Base-by-base conservation (phyloP, 805 yeast species). In the Komagataella kurtzmanii region DNA sequence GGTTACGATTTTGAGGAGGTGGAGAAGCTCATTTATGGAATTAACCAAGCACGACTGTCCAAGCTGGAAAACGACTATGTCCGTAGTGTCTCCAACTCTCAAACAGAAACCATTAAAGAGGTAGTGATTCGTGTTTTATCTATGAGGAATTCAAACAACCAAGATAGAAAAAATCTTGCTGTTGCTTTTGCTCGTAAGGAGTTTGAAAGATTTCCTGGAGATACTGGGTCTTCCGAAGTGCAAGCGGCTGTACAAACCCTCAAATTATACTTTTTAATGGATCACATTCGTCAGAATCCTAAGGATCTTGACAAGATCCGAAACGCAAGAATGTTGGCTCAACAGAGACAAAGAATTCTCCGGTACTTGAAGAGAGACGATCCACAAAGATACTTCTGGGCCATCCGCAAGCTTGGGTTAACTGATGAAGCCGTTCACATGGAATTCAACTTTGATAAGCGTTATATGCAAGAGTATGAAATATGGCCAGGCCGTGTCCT, bases 221-320 rank as follows among this genome's bases (percentile, higher is more conserved):
- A 93, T 65, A 87, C 97, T 1, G 97, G 96, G 2, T 87, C 96
- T 1, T 81, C 95, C 51, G 98, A 91, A 68, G 97, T 90, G 23
- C 97, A 90, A 67, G 97, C 98, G 2, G 98, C 97, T 2, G 76
- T 87, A 24, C 70, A 83, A 70, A 88, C 98, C 0, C 83, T 88
- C 49, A 79, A 79, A 60, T 88, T 93, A 58, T 86, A 84, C 57
- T 81, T 79, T 56, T 72, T 87, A 55, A 87, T 87, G 71, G 76
- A 79, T 47, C 97, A 90, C 62, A 75, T 85, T 52, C 74, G 76
- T 58, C 73, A 77, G 50, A 73, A 81, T 62, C 83, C 80, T 57
- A 85, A 89, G 64, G 98, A 91, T 68, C 71, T 76, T 58, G 72
- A 74, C 46, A 82, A 82, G 58, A 80, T 81, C 52, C 82, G 93